Percentiles rank a stretch among this genome's conserved stretches.
These are phyloP conservation scores for Metarhizium guizhouense DNA, from an alignment of 2,329 filamentous ascomycete species.

Conservation along the genomic window DNA sequence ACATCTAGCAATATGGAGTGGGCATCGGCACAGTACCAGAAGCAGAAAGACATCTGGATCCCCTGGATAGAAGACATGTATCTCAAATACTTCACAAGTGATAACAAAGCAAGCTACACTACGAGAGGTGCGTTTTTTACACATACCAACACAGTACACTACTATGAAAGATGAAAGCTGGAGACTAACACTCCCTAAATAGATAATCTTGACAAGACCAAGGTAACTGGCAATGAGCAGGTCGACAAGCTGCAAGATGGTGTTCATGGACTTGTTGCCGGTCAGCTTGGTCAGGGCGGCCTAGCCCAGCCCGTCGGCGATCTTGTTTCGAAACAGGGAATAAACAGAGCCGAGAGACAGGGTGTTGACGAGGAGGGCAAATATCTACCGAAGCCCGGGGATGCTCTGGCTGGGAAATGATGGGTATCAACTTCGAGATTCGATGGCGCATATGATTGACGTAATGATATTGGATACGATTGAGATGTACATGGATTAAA, in stretches of 20 bases:
- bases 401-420: not conserved
- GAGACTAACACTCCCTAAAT: not conserved
- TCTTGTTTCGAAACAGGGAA: slow-evolving; percentile 50
- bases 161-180: too few species aligned
- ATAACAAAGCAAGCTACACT: slow-evolving; percentile 67
- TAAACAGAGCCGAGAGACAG: slow-evolving; percentile 55
- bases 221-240: slow-evolving; percentile 58
- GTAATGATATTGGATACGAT: too few species aligned
- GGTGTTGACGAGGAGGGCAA: slow-evolving; percentile 47
- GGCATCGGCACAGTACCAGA: slow-evolving; percentile 56
- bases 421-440: too few species aligned
- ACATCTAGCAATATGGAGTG: slow-evolving; percentile 38
- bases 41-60: slow-evolving; percentile 66
- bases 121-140: slow-evolving; percentile 47
- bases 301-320: slow-evolving; percentile 57
- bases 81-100: slow-evolving; percentile 63
- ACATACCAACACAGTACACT: too few species aligned
- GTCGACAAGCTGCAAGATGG: slow-evolving; percentile 62
- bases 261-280: slow-evolving; percentile 51
- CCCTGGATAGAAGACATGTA: slow-evolving; percentile 70
- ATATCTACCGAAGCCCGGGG: not conserved
- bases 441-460: too few species aligned
- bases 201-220: slow-evolving; percentile 61
- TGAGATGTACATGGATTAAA: too few species aligned
- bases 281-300: slow-evolving; percentile 60